A percentile compares a stretch with the other conserved stretches of the same genome.
These are phyloP conservation scores for Fusarium marasasianum DNA, from an alignment of 2,329 filamentous ascomycete species.

Conservation along the genomic window DNA sequence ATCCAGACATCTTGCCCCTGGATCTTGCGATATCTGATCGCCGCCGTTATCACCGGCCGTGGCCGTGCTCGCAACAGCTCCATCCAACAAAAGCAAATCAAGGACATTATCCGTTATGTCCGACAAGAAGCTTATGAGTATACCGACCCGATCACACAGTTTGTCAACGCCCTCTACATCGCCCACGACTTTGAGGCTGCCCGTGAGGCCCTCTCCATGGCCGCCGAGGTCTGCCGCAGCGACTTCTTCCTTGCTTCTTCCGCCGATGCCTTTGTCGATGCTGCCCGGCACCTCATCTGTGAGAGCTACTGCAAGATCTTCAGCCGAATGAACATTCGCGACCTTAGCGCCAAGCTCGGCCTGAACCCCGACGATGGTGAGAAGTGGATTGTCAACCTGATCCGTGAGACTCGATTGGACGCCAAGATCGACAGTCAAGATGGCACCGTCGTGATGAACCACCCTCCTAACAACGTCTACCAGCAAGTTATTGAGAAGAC, in stretches of 20 bases:
- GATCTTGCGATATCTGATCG: slow-evolving; percentile 93
- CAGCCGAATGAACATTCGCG: slow-evolving; percentile 97
- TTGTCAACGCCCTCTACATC: slow-evolving; percentile 94
- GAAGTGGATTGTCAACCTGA: slow-evolving; percentile 99
- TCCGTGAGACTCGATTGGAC: slow-evolving; percentile 95
- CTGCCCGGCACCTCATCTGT: slow-evolving; percentile 94
- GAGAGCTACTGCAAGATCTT: slow-evolving; percentile 99
- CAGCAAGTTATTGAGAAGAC: slow-evolving; percentile 99
- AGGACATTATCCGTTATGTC: slow-evolving; percentile 95
- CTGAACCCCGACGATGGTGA: slow-evolving; percentile 94
- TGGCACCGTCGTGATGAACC: slow-evolving; percentile 99
- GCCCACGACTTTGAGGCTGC: slow-evolving; percentile 92
- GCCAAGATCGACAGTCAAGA: slow-evolving; percentile 99
- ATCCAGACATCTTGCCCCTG: slow-evolving; percentile 98
- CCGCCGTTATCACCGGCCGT: slow-evolving; percentile 94
- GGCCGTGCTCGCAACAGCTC: slow-evolving; percentile 82
- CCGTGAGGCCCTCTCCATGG: slow-evolving; percentile 83
- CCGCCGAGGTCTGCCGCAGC: slow-evolving; percentile 88
- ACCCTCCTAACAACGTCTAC: slow-evolving; percentile 97
- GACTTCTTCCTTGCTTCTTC: slow-evolving; percentile 95
- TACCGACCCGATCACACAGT: slow-evolving; percentile 93
- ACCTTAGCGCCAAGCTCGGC: slow-evolving; percentile 90
- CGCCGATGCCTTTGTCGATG: slow-evolving; percentile 90
- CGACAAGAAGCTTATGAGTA: slow-evolving; percentile 99
- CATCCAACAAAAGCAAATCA: slow-evolving; percentile 96